Percentiles rank a stretch among this genome's conserved stretches.
These are phyloP conservation scores for Pythium rhizo-oryzae DNA, from an alignment of 352 stramenopile genomes.

Conservation along the genomic window DNA sequence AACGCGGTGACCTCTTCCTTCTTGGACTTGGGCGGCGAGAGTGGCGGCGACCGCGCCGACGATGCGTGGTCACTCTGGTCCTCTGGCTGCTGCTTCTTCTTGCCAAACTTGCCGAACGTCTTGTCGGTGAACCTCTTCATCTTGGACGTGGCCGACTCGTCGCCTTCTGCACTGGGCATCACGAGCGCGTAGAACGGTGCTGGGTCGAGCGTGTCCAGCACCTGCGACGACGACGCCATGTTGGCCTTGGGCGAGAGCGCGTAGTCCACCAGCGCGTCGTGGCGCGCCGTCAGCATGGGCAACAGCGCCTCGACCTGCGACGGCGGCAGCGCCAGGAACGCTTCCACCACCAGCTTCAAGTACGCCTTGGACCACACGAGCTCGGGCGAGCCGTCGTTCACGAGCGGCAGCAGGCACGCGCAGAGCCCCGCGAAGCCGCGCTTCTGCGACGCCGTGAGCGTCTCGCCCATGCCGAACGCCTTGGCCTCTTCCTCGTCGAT, in stretches of 20 bases:
- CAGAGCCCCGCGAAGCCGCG: slow-evolving; percentile 66
- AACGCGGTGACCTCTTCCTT: slow-evolving; percentile 42
- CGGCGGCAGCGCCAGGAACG: slow-evolving; percentile 54
- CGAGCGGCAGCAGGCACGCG: slow-evolving; percentile 63
- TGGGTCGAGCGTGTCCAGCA: slow-evolving; percentile 45
- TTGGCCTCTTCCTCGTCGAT: slow-evolving; percentile 27
- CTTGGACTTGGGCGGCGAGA: slow-evolving; percentile 6
- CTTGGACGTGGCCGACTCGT: slow-evolving; percentile 11
- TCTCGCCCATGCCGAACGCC: slow-evolving; percentile 32
- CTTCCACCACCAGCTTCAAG: slow-evolving; percentile 62
- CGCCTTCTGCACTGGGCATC: slow-evolving; percentile 24
- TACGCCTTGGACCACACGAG: slow-evolving; percentile 66
- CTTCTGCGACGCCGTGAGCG: slow-evolving; percentile 59
- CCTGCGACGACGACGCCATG: slow-evolving; percentile 1
- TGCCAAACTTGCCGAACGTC: slow-evolving; percentile 28
- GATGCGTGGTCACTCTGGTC: slow-evolving; percentile 25
- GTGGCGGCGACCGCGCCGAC: slow-evolving; percentile 2
- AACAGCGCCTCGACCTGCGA: slow-evolving; percentile 67
- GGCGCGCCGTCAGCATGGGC: slow-evolving; percentile 60
- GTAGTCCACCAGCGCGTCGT: slow-evolving; percentile 29
- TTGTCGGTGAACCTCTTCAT: slow-evolving; percentile 30
- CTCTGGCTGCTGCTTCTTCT: slow-evolving; percentile 35
- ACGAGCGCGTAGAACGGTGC: slow-evolving; percentile 69
- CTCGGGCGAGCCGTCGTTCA: slow-evolving; percentile 65
- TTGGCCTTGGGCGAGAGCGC: slow-evolving; percentile 9